phyloP scores from a whole-genome alignment of 306 rosid genomes.

The Malus orientalis region DNA sequence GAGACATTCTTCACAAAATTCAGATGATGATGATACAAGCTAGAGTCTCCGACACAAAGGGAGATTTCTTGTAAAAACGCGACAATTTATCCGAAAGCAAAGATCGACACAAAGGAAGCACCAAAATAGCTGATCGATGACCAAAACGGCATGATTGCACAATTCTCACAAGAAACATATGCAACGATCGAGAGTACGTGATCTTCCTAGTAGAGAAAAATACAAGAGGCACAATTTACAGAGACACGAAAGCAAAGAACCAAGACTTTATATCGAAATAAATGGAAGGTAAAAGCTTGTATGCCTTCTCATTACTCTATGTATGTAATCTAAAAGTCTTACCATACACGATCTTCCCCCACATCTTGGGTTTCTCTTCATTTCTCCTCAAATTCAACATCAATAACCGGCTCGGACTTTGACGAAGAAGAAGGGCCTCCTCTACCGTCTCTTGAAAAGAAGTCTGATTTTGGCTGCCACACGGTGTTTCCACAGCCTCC shows the following conservation, averaged over 20 bases:
- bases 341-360: neutral
- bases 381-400: constrained; percentile 94
- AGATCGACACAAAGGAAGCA: neutral
- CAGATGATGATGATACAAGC: neutral
- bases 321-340: neutral
- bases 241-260: neutral
- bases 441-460: constrained; percentile 42
- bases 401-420: constrained; percentile 70
- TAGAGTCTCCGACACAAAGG: neutral
- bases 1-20: neutral
- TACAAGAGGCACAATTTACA: neutral
- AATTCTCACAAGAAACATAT: neutral
- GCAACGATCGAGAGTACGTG: too few relatives aligned
- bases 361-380: constrained; percentile 17
- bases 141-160: neutral
- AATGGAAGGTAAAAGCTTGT: neutral
- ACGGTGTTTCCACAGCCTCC: constrained; percentile 81
- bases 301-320: neutral
- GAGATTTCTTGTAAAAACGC: neutral
- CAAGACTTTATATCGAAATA: neutral
- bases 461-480: constrained; percentile 89
- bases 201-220: neutral
- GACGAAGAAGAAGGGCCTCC: constrained; percentile 36
- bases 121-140: neutral
- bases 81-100: neutral